Percentiles rank a stretch among this genome's conserved stretches.
phyloP scores from a whole-genome alignment of 2,329 filamentous ascomycete species.

The Mycosphaerella sp. region DNA sequence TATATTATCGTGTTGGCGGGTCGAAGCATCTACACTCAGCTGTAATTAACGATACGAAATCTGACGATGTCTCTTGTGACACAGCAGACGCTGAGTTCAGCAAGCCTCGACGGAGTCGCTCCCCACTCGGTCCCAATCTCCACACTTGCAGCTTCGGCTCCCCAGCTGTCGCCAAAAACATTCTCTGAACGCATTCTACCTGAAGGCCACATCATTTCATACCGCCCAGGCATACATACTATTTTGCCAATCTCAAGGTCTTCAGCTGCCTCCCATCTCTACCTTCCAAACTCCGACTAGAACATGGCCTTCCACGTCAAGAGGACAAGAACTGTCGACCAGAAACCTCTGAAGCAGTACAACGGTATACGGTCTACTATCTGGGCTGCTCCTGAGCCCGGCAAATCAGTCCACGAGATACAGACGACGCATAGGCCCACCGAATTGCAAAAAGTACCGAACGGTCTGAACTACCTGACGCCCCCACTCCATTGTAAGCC shows the following conservation, averaged over 20 bases:
- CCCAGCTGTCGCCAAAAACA: background rate
- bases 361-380: slow-evolving; percentile 26
- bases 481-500: slow-evolving; percentile 23
- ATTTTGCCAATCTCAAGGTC: no score
- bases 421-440: slow-evolving; percentile 28
- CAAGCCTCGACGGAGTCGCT: background rate
- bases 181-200: no score
- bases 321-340: slow-evolving; percentile 12
- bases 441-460: slow-evolving; percentile 22
- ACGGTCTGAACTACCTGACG: slow-evolving; percentile 23
- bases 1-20: background rate
- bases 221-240: no score
- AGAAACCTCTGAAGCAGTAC: slow-evolving; percentile 18
- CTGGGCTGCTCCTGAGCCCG: slow-evolving; percentile 25
- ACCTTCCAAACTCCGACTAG: background rate
- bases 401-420: slow-evolving; percentile 28
- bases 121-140: background rate
- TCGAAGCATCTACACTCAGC: background rate
- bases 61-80: background rate
- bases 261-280: background rate
- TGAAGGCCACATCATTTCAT: no score
- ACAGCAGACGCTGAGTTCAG: background rate
- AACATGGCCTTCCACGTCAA: slow-evolving; percentile 22
- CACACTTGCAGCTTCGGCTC: background rate
- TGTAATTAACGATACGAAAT: background rate